Conservation (phyloP, 257 asterid species). For the Craterostigma plantagineum region DNA sequence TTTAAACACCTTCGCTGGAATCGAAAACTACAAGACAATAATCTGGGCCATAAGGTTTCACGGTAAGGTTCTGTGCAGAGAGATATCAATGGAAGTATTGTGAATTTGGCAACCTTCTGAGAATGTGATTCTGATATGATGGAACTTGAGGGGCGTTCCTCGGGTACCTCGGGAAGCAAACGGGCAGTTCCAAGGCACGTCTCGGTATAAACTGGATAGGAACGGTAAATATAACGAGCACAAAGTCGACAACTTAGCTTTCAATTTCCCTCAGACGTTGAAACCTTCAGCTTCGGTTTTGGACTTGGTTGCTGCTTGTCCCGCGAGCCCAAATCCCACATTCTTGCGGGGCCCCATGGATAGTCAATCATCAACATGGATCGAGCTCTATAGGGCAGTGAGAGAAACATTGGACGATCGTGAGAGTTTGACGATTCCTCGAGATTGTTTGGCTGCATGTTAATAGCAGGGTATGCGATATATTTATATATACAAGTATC, state of each 20-base stretch:
- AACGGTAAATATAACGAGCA: conserved; percentile 75
- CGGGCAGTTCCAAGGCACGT: conserved; percentile 70
- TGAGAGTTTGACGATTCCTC: conserved; percentile 19
- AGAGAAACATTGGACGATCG: conserved; percentile 35
- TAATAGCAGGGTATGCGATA: conserved; percentile 13
- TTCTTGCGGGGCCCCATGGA: conserved; percentile 31
- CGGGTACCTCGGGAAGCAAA: conserved; percentile 75
- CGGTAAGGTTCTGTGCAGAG: conserved; percentile 61
- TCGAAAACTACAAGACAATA: conserved; percentile 52
- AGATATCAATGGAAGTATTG: conserved; percentile 49
- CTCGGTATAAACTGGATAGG: conserved; percentile 60
- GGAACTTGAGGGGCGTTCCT: conserved; percentile 64
- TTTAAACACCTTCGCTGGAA: conserved; percentile 59
- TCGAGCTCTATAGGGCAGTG: conserved; percentile 48
- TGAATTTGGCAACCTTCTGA: conserved; percentile 86
- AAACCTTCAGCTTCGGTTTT: conserved; percentile 56
- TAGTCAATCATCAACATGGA: conserved; percentile 30
- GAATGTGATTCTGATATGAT: conserved; percentile 50
- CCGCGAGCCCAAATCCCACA: conserved; percentile 60
- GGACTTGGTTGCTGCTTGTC: conserved; percentile 54
- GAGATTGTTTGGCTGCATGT: conserved; percentile 54
- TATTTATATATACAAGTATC: too few species aligned
- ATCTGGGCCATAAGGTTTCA: conserved; percentile 88
- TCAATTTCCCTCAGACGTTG: conserved; percentile 47
- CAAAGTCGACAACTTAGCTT: conserved; percentile 69